A percentile compares a stretch with the other conserved stretches of the same genome.
Conservation (phyloP, 208 protist genomes). For the Trypanosoma melophagium region DNA sequence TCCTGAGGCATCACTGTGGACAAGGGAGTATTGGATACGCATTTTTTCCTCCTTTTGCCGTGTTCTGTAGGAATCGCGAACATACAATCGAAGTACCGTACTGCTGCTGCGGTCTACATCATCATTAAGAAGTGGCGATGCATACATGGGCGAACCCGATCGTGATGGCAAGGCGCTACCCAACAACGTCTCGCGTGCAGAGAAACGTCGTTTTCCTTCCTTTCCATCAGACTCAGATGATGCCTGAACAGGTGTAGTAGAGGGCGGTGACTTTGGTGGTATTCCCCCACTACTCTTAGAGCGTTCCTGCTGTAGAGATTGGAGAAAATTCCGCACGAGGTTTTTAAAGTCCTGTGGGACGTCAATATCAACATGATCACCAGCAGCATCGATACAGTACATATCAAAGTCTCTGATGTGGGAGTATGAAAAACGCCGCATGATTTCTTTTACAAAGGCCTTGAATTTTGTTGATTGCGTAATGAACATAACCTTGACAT, state of each 20-base stretch:
- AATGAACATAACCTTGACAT: conserved; percentile 72
- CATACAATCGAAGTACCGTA: conserved; percentile 76
- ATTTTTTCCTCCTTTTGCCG: conserved; percentile 26
- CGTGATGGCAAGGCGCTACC: conserved; percentile 18
- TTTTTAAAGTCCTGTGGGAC: conserved; percentile 58
- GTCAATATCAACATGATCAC: conserved; percentile 84
- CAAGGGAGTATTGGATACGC: too few species aligned
- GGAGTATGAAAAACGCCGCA: conserved; percentile 66
- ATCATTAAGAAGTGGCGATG: not conserved
- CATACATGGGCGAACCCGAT: not conserved
- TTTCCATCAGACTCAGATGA: too few species aligned
- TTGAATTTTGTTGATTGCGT: conserved; percentile 36
- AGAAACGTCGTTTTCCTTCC: not conserved
- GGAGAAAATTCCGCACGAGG: conserved; percentile 43
- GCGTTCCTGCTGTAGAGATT: conserved; percentile 12
- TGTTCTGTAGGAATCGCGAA: conserved; percentile 67
- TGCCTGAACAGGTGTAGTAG: not conserved
- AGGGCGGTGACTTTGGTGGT: too few species aligned
- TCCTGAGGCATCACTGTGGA: too few species aligned
- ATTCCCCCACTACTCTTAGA: not conserved
- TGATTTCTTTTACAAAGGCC: conserved; percentile 52
- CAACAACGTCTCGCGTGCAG: not conserved
- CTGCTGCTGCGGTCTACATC: conserved; percentile 43
- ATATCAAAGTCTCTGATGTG: conserved; percentile 71
- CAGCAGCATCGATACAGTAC: conserved; percentile 67